A percentile compares a stretch with the other conserved stretches of the same genome.
phyloP scores from a whole-genome alignment of 1,139 yeast species.

The Casaregolazyma suthepensis region DNA sequence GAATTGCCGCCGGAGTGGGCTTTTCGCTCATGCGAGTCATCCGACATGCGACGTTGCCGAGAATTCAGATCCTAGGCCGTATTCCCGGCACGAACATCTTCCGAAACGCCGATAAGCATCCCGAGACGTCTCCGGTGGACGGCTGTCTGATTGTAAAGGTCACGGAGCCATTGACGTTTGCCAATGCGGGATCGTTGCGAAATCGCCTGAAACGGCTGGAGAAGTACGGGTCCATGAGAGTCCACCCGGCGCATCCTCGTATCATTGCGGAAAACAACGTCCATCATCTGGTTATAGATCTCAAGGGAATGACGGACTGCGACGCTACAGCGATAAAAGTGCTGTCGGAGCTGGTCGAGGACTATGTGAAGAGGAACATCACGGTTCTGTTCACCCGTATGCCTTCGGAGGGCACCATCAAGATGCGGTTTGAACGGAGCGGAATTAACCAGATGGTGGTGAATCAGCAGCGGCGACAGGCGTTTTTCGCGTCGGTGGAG shows the following conservation, averaged over 20 bases:
- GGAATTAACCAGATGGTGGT: conserved; percentile 30
- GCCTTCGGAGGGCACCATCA: conserved; percentile 37
- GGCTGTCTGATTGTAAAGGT: conserved; percentile 82
- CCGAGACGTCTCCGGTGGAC: conserved; percentile 58
- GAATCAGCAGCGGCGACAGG: conserved; percentile 20
- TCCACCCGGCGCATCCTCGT: conserved; percentile 76
- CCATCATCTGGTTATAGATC: conserved; percentile 67
- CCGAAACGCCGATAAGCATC: conserved; percentile 61
- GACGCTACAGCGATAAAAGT: conserved; percentile 88
- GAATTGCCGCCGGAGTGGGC: conserved; percentile 78
- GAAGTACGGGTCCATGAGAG: conserved; percentile 71
- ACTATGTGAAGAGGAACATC: conserved; percentile 52
- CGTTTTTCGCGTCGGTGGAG: conserved; percentile 32
- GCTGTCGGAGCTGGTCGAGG: conserved; percentile 49
- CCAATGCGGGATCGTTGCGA: conserved; percentile 79
- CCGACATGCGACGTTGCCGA: conserved; percentile 76
- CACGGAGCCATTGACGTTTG: conserved; percentile 90
- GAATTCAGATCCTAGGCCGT: conserved; percentile 85
- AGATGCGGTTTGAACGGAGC: conserved; percentile 36
- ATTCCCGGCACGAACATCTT: conserved; percentile 71
- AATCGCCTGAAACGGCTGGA: conserved; percentile 73
- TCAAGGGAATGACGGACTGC: conserved; percentile 78
- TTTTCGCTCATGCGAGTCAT: conserved; percentile 77
- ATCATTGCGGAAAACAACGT: conserved; percentile 50
- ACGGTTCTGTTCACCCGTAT: conserved; percentile 63